Conservation (phyloP, 2,329 filamentous ascomycete species). For the Aspergillus vadensis region DNA sequence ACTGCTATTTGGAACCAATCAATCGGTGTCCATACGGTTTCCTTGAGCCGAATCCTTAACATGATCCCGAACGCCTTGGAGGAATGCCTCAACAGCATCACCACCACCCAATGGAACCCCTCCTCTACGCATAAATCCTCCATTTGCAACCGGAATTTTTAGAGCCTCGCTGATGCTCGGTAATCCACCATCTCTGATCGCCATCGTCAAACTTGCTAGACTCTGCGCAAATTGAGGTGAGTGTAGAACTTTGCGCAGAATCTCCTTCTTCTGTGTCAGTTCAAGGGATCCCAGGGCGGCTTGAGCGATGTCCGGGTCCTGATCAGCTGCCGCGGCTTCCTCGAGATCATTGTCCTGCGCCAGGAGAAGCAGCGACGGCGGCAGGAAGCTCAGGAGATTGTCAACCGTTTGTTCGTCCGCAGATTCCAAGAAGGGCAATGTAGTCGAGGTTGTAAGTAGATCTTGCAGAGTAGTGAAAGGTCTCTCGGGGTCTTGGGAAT, state of each 20-base stretch:
- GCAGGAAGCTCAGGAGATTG: conserved; percentile 74
- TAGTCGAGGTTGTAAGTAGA: conserved; percentile 75
- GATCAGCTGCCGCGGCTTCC: conserved; percentile 64
- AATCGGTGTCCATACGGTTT: conserved; percentile 49
- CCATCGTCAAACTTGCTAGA: conserved; percentile 79
- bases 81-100: conserved; percentile 86
- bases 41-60: conserved; percentile 59
- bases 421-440: conserved; percentile 73
- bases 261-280: conserved; percentile 72
- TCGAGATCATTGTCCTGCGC: conserved; percentile 67
- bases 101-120: conserved; percentile 84
- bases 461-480: conserved; percentile 83
- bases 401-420: conserved; percentile 68
- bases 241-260: conserved; percentile 78
- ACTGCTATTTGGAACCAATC: conserved; percentile 16
- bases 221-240: conserved; percentile 92
- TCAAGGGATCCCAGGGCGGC: conserved; percentile 74
- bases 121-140: conserved; percentile 76
- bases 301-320: conserved; percentile 67
- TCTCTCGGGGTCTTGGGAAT: conserved; percentile 57
- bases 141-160: conserved; percentile 76
- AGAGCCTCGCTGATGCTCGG: conserved; percentile 88
- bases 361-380: conserved; percentile 74
- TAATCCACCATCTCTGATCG: conserved; percentile 84
- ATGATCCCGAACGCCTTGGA: conserved; percentile 81